These are phyloP conservation scores for Potentilla sterilis DNA, from an alignment of 306 rosid species.

Conservation along the genomic window DNA sequence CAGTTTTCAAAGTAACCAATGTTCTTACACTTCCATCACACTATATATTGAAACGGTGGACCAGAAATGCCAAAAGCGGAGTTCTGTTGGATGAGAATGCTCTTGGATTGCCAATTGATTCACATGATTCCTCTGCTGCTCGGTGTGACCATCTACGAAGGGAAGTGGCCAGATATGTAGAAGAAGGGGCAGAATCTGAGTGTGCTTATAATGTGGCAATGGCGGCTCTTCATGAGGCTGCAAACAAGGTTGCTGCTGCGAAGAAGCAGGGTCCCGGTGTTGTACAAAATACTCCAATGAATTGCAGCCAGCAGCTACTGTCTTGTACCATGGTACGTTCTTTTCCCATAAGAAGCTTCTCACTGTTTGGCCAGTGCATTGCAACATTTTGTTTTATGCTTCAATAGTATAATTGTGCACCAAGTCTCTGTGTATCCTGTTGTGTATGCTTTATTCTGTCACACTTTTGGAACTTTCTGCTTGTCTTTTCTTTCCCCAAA, in stretches of 20 bases:
- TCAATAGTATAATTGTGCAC: not conserved
- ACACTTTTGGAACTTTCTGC: not conserved
- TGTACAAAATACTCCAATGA: not conserved
- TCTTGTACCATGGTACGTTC: slow-evolving; percentile 25
- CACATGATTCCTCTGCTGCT: slow-evolving; percentile 29
- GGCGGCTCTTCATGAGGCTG: slow-evolving; percentile 33
- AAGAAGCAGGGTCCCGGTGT: slow-evolving; percentile 24
- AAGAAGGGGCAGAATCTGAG: slow-evolving; percentile 38
- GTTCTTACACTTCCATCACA: slow-evolving; percentile 45
- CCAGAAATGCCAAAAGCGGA: slow-evolving; percentile 41
- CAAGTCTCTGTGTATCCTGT: not conserved
- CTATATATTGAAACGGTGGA: slow-evolving; percentile 42
- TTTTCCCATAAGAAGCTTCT: slow-evolving; percentile 2
- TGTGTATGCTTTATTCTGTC: not conserved
- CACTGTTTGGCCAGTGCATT: not conserved
- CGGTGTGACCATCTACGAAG: slow-evolving; percentile 28
- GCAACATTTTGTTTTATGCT: not conserved
- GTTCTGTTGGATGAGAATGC: slow-evolving; percentile 29
- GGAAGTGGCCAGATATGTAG: slow-evolving; percentile 38
- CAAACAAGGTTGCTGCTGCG: slow-evolving; percentile 29
- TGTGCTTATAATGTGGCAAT: slow-evolving; percentile 29
- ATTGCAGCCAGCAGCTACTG: slow-evolving; percentile 22
- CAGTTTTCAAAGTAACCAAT: slow-evolving; percentile 39
- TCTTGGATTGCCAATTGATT: slow-evolving; percentile 29
- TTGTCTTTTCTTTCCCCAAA: not conserved